Evolutionary conservation across 768 basidiomycete species (phyloP).

Genomic region (Trametes cingulata): DNA sequence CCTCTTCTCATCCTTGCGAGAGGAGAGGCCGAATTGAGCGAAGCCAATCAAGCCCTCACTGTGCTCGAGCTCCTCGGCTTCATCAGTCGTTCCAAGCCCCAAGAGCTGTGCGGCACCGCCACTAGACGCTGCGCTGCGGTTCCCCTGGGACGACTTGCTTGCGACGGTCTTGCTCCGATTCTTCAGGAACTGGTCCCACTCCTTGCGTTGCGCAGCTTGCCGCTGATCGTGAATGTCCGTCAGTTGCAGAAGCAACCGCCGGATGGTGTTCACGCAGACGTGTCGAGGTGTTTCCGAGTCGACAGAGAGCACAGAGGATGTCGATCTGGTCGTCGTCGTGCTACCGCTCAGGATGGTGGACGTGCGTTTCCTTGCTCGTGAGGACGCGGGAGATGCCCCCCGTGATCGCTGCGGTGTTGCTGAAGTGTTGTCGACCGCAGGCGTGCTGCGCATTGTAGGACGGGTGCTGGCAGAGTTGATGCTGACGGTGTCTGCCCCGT

Average conservation of each 20-base stretch:
- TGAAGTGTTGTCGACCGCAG: conserved; percentile 25
- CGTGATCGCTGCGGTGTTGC: conserved; percentile 30
- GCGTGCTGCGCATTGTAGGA: conserved; percentile 22
- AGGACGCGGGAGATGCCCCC: conserved; percentile 49
- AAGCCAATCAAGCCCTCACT: conserved; percentile 88
- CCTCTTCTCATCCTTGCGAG: conserved; percentile 68
- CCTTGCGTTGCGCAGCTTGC: conserved; percentile 66
- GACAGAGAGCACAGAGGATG: conserved; percentile 58
- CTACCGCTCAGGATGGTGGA: conserved; percentile 37
- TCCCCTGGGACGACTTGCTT: conserved; percentile 25
- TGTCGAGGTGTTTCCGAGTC: conserved; percentile 68
- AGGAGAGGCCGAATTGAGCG: conserved; percentile 79
- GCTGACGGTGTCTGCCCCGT: conserved; percentile 20
- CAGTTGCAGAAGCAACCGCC: conserved; percentile 70
- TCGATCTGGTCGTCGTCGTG: conserved; percentile 31
- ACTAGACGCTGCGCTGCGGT: conserved; percentile 19
- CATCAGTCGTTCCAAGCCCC: conserved; percentile 61
- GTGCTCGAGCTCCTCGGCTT: conserved; percentile 76
- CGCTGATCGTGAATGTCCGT: conserved; percentile 82
- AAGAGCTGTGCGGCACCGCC: conserved; percentile 63
- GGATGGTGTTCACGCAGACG: conserved; percentile 73
- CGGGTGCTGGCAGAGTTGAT: conserved; percentile 26
- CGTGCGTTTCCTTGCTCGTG: conserved; percentile 49
- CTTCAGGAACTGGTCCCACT: conserved; percentile 89
- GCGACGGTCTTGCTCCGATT: conserved; percentile 55